Base-by-base conservation (phyloP, 2,329 filamentous ascomycete species). In the Scytalidium sp. region DNA sequence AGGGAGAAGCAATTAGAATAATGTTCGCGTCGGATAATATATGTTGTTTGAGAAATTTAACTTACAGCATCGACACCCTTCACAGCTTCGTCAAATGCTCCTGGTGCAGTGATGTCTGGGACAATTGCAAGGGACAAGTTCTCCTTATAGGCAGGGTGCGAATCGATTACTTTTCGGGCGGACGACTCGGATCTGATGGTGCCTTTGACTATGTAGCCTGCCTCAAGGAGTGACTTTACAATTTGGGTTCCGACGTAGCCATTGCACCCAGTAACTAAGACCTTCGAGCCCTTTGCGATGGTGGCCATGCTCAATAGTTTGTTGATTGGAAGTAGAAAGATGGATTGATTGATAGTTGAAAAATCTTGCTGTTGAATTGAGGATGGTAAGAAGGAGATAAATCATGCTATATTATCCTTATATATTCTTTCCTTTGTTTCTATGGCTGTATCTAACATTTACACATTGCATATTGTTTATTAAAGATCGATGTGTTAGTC, bases 21-120 rank as follows among this genome's bases (percentile, higher is more conserved):
- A n/a, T n/a, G n/a, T n/a, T n/a, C n/a, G n/a, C n/a, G n/a, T n/a
- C n/a, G n/a, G n/a, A n/a, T n/a, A n/a, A n/a, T n/a, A n/a, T n/a
- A n/a, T n/a, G n/a, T n/a, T n/a, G n/a, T n/a, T n/a, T n/a, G n/a
- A n/a, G n/a, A n/a, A n/a, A n/a, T n/a, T n/a, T n/a, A n/a, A n/a
- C n/a, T n/a, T n/a, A n/a, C n/a, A n/a, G n/a, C 84, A 61, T 89
- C 84, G 55, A 93, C 88, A 0, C 83, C 80, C 3, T 69, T 66
- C 43, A 68, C 56, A 19, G 75, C 64, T 64, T 79, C 68, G 53
- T 87, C 79, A 57, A 93, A 93, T 19, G 85, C 87, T 19, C 79
- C 79, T n/a, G 82, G 76, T 54, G 81, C 65, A 0, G 84, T 81
- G 52, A 94, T 81, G 57, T 94, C 87, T 41, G 81, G 76, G 11